Percentiles rank a stretch among this genome's conserved stretches.
Conservation (phyloP, 495 filamentous ascomycete species). For the Neurospora sp. region DNA sequence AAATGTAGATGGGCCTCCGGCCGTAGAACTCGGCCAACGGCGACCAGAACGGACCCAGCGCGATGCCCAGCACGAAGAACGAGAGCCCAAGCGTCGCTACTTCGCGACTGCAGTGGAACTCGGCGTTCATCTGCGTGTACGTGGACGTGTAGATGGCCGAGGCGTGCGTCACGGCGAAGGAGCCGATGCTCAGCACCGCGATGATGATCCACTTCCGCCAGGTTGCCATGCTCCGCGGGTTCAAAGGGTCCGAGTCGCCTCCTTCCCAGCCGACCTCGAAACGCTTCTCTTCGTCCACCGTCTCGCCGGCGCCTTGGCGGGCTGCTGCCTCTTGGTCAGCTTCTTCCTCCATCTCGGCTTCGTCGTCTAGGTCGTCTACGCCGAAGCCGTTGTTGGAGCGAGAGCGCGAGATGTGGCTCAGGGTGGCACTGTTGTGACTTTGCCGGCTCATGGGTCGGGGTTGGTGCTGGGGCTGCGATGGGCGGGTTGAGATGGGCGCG, state of each 20-base stretch:
- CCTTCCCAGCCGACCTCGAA: conserved; percentile 64
- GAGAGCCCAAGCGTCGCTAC: conserved; percentile 75
- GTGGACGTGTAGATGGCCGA: conserved; percentile 84
- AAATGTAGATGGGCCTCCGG: conserved; percentile 72
- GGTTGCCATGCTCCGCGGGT: conserved; percentile 61
- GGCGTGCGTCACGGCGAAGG: conserved; percentile 83
- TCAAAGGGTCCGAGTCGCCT: conserved; percentile 59
- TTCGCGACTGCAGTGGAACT: conserved; percentile 58
- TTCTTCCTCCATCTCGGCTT: conserved; percentile 22
- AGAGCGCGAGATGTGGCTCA: conserved; percentile 18
- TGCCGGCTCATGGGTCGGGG: not conserved
- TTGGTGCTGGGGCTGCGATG: not conserved
- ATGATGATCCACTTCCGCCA: conserved; percentile 70
- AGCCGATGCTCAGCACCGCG: conserved; percentile 57
- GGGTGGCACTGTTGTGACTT: not conserved
- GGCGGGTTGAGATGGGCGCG: not conserved
- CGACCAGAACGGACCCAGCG: conserved; percentile 61
- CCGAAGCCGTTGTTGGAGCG: conserved; percentile 57
- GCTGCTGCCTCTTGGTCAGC: conserved; percentile 1
- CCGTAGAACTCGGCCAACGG: conserved; percentile 73
- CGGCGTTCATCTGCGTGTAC: conserved; percentile 69
- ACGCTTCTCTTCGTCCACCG: conserved; percentile 25
- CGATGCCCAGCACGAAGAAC: conserved; percentile 67
- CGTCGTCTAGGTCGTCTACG: conserved; percentile 36
- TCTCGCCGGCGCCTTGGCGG: not conserved